These are phyloP conservation scores for Pichia sp. DNA, from an alignment of 1,139 yeast genomes.

Conservation along the genomic window DNA sequence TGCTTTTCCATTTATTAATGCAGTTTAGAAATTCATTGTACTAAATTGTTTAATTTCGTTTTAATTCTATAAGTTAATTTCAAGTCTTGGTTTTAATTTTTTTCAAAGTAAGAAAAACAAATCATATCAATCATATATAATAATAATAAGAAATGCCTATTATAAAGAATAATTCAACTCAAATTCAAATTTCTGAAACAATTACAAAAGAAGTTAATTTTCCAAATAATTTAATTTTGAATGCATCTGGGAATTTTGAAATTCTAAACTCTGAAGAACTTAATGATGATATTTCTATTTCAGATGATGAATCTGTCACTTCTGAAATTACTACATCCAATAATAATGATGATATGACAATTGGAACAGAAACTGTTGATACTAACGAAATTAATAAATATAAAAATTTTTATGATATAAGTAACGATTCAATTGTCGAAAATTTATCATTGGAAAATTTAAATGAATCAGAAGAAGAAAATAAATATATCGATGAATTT, in stretches of 20 bases:
- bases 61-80: too few relatives aligned
- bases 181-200: too few relatives aligned
- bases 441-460: slow-evolving; percentile 8
- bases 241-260: slow-evolving; percentile 7
- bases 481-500: slow-evolving; percentile 5
- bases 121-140: too few relatives aligned
- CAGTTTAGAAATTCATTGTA: too few relatives aligned
- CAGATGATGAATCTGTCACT: slow-evolving; percentile 1
- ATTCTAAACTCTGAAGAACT: slow-evolving; percentile 1
- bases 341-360: not conserved
- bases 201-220: not conserved
- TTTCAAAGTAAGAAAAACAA: too few relatives aligned
- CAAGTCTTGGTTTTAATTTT: too few relatives aligned
- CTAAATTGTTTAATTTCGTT: too few relatives aligned
- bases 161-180: too few relatives aligned
- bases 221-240: slow-evolving; percentile 7
- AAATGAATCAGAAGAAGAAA: slow-evolving; percentile 7
- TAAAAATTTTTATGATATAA: not conserved
- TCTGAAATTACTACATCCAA: slow-evolving; percentile 1
- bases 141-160: too few relatives aligned
- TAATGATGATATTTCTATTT: slow-evolving; percentile 5
- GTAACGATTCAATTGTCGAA: too few relatives aligned
- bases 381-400: not conserved
- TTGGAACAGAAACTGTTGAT: not conserved
- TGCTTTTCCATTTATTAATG: too few relatives aligned